Percentiles rank a stretch among this genome's conserved stretches.
Conservation (phyloP, 495 filamentous ascomycete genomes). For the Hamigera avellanea region DNA sequence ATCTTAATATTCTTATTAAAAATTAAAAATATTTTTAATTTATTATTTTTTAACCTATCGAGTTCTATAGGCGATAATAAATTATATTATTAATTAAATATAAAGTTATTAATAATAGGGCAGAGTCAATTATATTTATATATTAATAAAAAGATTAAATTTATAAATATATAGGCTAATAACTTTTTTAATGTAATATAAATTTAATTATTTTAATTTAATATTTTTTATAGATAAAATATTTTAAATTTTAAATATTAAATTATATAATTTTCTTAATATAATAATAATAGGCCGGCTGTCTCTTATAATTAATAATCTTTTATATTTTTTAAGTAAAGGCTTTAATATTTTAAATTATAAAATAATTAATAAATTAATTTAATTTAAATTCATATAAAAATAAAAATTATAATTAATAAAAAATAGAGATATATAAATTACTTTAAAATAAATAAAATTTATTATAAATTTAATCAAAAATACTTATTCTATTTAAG, state of each 20-base stretch:
- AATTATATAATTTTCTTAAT: constrained; percentile 1
- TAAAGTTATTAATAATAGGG: too few relatives aligned
- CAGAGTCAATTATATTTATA: background rate
- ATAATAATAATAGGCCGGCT: background rate
- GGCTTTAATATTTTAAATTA: background rate
- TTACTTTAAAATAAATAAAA: background rate
- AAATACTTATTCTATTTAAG: constrained; percentile 14
- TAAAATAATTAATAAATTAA: background rate
- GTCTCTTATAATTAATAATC: background rate
- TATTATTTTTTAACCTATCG: background rate
- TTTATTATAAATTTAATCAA: constrained; percentile 12
- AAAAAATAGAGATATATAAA: constrained; percentile 2
- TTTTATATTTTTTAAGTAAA: background rate
- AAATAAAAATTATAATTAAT: constrained; percentile 9
- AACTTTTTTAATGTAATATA: constrained; percentile 1
- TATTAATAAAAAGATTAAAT: background rate
- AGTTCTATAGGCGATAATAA: background rate
- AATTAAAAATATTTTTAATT: constrained; percentile 1
- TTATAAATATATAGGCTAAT: too few relatives aligned
- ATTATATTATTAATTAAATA: background rate
- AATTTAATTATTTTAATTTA: background rate
- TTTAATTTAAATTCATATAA: constrained; percentile 3
- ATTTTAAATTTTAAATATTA: background rate
- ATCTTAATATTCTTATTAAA: background rate
- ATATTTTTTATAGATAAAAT: background rate